Evolutionary conservation across 2,329 filamentous ascomycete genomes (phyloP).

Genomic region (Claviceps digitariae): DNA sequence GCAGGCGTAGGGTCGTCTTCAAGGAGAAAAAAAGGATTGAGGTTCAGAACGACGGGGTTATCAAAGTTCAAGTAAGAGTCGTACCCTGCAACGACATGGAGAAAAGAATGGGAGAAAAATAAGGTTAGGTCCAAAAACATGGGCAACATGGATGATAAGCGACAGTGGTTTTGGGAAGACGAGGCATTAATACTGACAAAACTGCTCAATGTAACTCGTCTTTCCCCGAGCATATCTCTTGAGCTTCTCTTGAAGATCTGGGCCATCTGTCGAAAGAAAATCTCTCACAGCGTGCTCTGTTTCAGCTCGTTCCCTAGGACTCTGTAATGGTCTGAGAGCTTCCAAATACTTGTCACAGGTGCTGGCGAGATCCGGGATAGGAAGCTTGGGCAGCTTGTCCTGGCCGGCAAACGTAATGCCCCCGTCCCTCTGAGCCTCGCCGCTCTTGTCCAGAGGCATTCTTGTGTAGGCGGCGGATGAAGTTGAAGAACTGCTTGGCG

Average conservation of each 20-base stretch:
- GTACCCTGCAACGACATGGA: conserved; percentile 54
- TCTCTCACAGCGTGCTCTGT: conserved; percentile 68
- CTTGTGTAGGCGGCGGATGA: conserved; percentile 22
- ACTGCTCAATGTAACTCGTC: conserved; percentile 96
- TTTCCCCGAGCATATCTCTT: conserved; percentile 83
- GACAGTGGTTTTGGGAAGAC: background rate
- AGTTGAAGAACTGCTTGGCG: conserved; percentile 8
- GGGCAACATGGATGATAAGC: background rate
- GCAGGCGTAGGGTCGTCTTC: conserved; percentile 96
- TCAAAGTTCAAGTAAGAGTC: conserved; percentile 98
- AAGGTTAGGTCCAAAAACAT: background rate
- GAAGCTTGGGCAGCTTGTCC: conserved; percentile 78
- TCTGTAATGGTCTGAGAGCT: conserved; percentile 70
- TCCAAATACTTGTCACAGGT: conserved; percentile 70
- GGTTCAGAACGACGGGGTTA: conserved; percentile 90
- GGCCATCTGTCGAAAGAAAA: conserved; percentile 70
- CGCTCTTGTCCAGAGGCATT: conserved; percentile 31
- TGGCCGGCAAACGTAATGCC: conserved; percentile 84
- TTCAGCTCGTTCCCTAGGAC: conserved; percentile 66
- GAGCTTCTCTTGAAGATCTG: conserved; percentile 72
- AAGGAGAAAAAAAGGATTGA: conserved; percentile 95
- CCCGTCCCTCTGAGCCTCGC: conserved; percentile 34
- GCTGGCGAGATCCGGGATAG: conserved; percentile 74
- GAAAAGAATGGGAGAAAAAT: conserved; percentile 3
- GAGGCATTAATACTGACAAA: conserved; percentile 52